A percentile compares a stretch with the other conserved stretches of the same genome.
Conservation (phyloP, 78 protist genomes). For the Bigelowiella natans region DNA sequence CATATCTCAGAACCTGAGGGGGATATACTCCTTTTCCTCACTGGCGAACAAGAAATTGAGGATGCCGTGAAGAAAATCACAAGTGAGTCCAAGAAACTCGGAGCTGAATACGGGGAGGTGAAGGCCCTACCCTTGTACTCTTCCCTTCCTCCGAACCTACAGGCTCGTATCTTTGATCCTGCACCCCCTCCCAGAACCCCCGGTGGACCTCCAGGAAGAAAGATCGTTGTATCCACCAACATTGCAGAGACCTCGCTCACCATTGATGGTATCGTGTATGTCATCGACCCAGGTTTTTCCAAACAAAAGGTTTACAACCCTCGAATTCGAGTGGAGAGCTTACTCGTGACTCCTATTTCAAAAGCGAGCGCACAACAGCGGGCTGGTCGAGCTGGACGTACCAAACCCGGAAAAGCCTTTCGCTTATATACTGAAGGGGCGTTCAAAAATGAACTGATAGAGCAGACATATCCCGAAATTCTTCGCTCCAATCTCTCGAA, state of each 20-base stretch:
- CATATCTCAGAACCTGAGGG: conserved; percentile 81
- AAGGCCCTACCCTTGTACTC: conserved; percentile 83
- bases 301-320: conserved; percentile 98
- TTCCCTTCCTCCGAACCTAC: conserved; percentile 82
- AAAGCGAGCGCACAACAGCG: conserved; percentile 96
- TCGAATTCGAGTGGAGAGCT: conserved; percentile 90
- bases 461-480: conserved; percentile 93
- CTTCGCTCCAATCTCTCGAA: conserved; percentile 59
- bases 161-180: conserved; percentile 61
- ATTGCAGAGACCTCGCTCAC: conserved; percentile 99
- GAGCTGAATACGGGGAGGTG: conserved; percentile 22
- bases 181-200: conserved; percentile 35
- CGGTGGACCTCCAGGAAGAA: conserved; percentile 32
- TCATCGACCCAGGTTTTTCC: conserved; percentile 97
- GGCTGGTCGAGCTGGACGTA: conserved; percentile 99
- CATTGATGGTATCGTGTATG: conserved; percentile 98
- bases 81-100: conserved; percentile 67
- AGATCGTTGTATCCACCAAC: conserved; percentile 89
- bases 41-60: conserved; percentile 80
- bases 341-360: conserved; percentile 91
- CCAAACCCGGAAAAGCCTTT: conserved; percentile 91
- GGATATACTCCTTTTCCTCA: conserved; percentile 92
- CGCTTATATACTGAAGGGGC: conserved; percentile 46
- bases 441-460: conserved; percentile 61
- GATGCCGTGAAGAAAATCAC: conserved; percentile 38